Conservation (phyloP, 2,329 filamentous ascomycete genomes). For the Fusarium buxicola region DNA sequence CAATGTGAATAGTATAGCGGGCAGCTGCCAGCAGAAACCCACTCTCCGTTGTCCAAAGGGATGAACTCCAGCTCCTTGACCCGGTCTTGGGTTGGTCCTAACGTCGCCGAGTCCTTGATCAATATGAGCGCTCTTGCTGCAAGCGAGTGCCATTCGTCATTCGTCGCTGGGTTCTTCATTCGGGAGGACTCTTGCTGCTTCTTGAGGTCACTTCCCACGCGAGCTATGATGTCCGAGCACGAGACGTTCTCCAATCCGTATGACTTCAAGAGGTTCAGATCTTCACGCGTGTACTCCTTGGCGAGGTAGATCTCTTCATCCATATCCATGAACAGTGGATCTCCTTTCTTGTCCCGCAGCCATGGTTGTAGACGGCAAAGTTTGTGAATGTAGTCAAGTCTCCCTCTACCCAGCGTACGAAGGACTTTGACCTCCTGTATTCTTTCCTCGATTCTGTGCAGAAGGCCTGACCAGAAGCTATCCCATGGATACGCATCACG, state of each 20-base stretch:
- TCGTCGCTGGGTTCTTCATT: constrained; percentile 23
- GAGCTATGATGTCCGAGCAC: neutral
- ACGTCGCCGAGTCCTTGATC: neutral
- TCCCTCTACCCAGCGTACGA: constrained; percentile 7
- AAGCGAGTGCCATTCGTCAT: constrained; percentile 30
- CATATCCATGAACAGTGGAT: constrained; percentile 33
- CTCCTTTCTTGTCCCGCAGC: constrained; percentile 22
- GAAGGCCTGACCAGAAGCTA: constrained; percentile 45
- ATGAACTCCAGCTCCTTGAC: constrained; percentile 22
- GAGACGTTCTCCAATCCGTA: constrained; percentile 24
- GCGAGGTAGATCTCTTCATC: constrained; percentile 32
- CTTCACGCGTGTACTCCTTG: constrained; percentile 21
- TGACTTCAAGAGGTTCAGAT: constrained; percentile 1
- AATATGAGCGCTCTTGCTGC: constrained; percentile 22
- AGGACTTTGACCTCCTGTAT: constrained; percentile 27
- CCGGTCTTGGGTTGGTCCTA: neutral
- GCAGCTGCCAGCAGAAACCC: constrained; percentile 25
- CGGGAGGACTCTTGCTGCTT: neutral
- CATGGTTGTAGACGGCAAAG: constrained; percentile 18
- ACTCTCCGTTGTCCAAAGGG: constrained; percentile 26
- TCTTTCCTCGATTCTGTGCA: constrained; percentile 38
- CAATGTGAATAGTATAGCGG: constrained; percentile 28
- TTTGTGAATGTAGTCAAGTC: constrained; percentile 13
- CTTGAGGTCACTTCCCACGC: constrained; percentile 21
- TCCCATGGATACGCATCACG: constrained; percentile 37